Conservation (phyloP, 331 rosid genomes). For the Malus hybrid region DNA sequence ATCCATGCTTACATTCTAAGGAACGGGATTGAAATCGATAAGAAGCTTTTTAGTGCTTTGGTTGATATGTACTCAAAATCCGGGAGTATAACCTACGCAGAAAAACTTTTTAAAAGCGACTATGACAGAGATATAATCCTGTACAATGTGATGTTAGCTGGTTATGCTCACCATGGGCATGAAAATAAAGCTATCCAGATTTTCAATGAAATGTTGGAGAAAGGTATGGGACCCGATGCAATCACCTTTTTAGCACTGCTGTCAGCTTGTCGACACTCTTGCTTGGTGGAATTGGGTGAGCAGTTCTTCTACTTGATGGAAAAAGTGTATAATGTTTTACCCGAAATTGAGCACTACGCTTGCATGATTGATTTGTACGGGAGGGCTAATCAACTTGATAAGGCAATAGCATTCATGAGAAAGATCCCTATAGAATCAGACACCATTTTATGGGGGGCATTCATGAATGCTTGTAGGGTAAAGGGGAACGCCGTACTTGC, state of each 20-base stretch:
- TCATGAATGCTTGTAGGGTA: conserved; percentile 61
- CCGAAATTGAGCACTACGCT: conserved; percentile 63
- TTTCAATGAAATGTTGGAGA: conserved; percentile 53
- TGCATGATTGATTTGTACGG: conserved; percentile 88
- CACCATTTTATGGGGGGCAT: conserved; percentile 57
- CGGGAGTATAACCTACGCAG: conserved; percentile 51
- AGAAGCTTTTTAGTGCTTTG: conserved; percentile 53
- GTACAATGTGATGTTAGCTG: conserved; percentile 71
- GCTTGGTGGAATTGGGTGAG: conserved; percentile 57
- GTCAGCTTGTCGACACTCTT: conserved; percentile 65
- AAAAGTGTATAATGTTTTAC: conserved; percentile 38
- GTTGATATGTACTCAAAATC: conserved; percentile 86
- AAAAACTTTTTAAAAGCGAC: conserved; percentile 31
- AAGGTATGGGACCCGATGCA: conserved; percentile 43
- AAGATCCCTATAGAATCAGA: conserved; percentile 49
- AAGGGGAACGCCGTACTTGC: conserved; percentile 44
- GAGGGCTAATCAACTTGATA: conserved; percentile 54
- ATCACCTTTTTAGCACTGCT: conserved; percentile 73
- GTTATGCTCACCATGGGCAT: conserved; percentile 72
- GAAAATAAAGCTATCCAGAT: conserved; percentile 45
- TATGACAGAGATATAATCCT: conserved; percentile 43
- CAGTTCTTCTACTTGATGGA: conserved; percentile 45
- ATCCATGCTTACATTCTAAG: conserved; percentile 56
- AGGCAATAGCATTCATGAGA: conserved; percentile 45
- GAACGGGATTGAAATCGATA: conserved; percentile 29